Evolutionary conservation across 2,329 filamentous ascomycete genomes (phyloP).

Genomic region (Colletotrichum sp.): DNA sequence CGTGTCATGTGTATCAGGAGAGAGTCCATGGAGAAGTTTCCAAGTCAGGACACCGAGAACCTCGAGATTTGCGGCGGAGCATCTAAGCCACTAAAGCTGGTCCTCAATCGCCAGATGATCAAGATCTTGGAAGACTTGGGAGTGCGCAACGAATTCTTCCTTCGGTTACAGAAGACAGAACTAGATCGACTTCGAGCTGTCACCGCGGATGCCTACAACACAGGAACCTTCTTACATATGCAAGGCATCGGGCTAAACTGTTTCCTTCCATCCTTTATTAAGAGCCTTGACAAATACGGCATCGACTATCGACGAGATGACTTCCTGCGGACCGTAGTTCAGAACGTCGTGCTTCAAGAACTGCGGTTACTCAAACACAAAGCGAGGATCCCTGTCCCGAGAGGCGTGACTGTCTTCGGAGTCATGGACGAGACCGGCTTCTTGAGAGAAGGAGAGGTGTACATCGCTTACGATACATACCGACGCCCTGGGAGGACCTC

Average conservation of each 20-base stretch:
- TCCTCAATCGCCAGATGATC: constrained; percentile 81
- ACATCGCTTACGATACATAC: constrained; percentile 54
- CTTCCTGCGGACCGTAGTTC: constrained; percentile 74
- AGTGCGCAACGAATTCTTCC: constrained; percentile 63
- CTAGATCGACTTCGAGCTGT: constrained; percentile 64
- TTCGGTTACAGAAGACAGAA: constrained; percentile 67
- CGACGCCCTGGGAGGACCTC: constrained; percentile 4
- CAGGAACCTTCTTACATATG: constrained; percentile 67
- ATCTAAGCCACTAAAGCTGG: constrained; percentile 69
- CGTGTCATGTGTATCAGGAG: constrained; percentile 65
- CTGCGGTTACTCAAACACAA: constrained; percentile 80
- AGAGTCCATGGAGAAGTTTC: constrained; percentile 82
- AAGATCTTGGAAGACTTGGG: constrained; percentile 86
- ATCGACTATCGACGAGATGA: constrained; percentile 70
- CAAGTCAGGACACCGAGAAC: constrained; percentile 55
- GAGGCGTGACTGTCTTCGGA: constrained; percentile 80
- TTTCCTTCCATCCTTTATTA: constrained; percentile 66
- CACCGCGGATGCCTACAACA: constrained; percentile 63
- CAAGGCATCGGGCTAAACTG: constrained; percentile 67
- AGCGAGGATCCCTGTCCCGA: constrained; percentile 72
- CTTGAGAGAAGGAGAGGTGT: constrained; percentile 72
- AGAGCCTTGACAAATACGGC: constrained; percentile 58
- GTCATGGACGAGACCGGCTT: constrained; percentile 82
- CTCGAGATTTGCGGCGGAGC: constrained; percentile 77
- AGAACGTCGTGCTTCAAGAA: constrained; percentile 72